A percentile compares a stretch with the other conserved stretches of the same genome.
These are phyloP conservation scores for Emmonsia crescens DNA, from an alignment of 2,329 filamentous ascomycete genomes.

Conservation along the genomic window DNA sequence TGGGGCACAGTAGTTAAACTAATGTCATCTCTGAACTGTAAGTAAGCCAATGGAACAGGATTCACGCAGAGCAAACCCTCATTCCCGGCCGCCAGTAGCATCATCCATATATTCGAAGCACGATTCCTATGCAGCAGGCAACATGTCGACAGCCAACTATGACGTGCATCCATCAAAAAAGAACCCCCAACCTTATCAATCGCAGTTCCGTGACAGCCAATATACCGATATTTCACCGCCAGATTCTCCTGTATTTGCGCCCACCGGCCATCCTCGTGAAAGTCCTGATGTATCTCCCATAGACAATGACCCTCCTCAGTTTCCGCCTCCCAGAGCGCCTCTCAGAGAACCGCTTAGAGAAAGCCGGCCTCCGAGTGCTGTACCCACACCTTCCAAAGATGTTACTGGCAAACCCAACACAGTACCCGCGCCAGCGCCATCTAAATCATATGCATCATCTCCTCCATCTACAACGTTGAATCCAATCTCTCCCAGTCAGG, in stretches of 20 bases:
- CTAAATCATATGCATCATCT: conserved; percentile 4
- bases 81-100: conserved; percentile 32
- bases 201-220: conserved; percentile 14
- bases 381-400: conserved; percentile 21
- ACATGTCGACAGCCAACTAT: conserved; percentile 21
- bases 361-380: conserved; percentile 19
- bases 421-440: conserved; percentile 15
- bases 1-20: neutral
- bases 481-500: conserved; percentile 13
- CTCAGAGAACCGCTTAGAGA: conserved; percentile 5
- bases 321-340: conserved; percentile 7
- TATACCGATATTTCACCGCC: conserved; percentile 36
- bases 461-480: conserved; percentile 9
- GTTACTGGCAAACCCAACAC: conserved; percentile 17
- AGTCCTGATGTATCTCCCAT: conserved; percentile 35
- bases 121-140: conserved; percentile 21
- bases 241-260: conserved; percentile 28
- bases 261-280: conserved; percentile 12
- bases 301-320: conserved; percentile 17
- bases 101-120: conserved; percentile 55
- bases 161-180: conserved; percentile 3
- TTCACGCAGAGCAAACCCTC: conserved; percentile 13
- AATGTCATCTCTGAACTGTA: conserved; percentile 6
- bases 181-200: neutral
- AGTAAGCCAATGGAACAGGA: conserved; percentile 14